Percentiles rank a stretch among this genome's conserved stretches.
Conservation (phyloP, 352 stramenopile genomes). For the Pythium sukuiense region DNA sequence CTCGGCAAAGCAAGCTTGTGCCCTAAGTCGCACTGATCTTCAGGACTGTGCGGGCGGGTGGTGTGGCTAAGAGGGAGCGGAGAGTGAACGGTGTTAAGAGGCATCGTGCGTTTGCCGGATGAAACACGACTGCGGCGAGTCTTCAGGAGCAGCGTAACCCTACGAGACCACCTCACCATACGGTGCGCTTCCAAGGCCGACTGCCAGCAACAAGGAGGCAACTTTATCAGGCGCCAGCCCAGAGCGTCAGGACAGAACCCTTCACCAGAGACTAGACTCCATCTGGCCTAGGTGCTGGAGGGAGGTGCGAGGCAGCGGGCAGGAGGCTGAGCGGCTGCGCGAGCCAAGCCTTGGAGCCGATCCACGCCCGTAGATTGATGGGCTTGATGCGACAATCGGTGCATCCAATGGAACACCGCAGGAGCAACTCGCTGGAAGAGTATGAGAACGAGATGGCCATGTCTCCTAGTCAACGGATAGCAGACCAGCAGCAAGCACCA, state of each 20-base stretch:
- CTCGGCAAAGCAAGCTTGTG: background rate
- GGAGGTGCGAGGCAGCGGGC: conserved; percentile 5
- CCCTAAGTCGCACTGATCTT: background rate
- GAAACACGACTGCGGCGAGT: conserved; percentile 11
- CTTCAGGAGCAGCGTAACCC: conserved; percentile 11
- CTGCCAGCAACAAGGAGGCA: background rate
- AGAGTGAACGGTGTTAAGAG: background rate
- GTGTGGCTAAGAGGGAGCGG: background rate
- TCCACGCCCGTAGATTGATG: conserved; percentile 32
- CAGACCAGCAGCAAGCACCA: conserved; percentile 31
- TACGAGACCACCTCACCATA: background rate
- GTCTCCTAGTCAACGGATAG: conserved; percentile 29
- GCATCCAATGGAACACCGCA: conserved; percentile 54
- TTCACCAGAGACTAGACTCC: background rate
- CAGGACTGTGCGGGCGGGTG: background rate
- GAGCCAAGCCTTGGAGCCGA: conserved; percentile 5
- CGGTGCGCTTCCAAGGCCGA: background rate
- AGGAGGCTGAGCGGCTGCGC: background rate
- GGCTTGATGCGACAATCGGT: conserved; percentile 66
- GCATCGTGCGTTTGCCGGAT: conserved; percentile 5
- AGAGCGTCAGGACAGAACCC: background rate
- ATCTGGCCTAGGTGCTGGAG: conserved; percentile 7
- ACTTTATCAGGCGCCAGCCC: background rate
- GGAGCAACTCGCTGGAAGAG: conserved; percentile 27
- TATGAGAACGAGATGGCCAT: conserved; percentile 29